Percentiles rank a stretch among this genome's conserved stretches.
Conservation (phyloP, 208 protist genomes). For the Leishmania mexicana region DNA sequence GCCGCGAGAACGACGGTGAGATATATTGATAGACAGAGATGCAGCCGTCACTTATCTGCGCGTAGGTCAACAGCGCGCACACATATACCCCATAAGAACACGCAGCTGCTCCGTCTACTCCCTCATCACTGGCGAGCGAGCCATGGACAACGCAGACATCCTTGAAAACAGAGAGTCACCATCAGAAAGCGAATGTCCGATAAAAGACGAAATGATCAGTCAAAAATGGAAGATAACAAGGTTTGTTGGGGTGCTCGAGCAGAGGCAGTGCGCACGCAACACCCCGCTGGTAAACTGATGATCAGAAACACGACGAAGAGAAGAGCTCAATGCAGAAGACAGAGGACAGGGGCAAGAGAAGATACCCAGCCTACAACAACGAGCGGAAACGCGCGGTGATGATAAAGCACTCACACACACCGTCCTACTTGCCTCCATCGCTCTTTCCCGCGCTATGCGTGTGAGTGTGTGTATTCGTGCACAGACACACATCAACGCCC, state of each 20-base stretch:
- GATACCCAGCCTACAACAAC: neutral
- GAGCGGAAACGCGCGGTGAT: neutral
- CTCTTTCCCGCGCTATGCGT: neutral
- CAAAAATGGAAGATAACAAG: neutral
- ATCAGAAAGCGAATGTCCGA: neutral
- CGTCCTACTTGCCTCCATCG: neutral
- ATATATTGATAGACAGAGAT: neutral
- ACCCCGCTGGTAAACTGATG: neutral
- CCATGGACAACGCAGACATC: neutral
- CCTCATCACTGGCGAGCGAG: neutral
- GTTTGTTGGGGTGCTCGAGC: neutral
- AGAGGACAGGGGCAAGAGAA: neutral
- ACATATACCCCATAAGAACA: neutral
- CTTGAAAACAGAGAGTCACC: neutral
- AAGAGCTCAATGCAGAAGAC: neutral
- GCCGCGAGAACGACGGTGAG: neutral
- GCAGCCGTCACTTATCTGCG: neutral
- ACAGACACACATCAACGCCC: neutral
- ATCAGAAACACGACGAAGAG: neutral
- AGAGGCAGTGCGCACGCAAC: neutral
- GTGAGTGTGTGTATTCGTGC: neutral
- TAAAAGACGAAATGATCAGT: neutral
- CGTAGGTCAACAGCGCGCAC: neutral
- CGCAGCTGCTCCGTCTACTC: neutral
- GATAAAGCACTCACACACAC: neutral